A percentile compares a stretch with the other conserved stretches of the same genome.
These are phyloP conservation scores for Coniochaeta sp. DNA, from an alignment of 2,329 filamentous ascomycete genomes.

Conservation along the genomic window DNA sequence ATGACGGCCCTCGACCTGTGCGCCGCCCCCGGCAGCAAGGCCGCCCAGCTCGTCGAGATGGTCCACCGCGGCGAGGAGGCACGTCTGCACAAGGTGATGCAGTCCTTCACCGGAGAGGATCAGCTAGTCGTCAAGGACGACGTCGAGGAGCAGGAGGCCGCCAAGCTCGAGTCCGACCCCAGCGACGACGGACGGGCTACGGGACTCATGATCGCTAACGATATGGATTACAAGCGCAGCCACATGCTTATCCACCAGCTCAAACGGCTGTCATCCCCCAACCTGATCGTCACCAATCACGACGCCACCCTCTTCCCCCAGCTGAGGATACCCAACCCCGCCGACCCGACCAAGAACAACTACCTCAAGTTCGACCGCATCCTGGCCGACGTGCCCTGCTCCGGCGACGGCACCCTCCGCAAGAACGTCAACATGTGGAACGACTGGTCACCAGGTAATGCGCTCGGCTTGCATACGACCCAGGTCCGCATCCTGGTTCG, in stretches of 20 bases:
- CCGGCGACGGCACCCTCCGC: slow-evolving; percentile 85
- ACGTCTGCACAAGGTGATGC: slow-evolving; percentile 65
- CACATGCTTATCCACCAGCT: slow-evolving; percentile 98
- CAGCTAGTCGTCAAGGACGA: slow-evolving; percentile 44
- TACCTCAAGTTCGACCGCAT: slow-evolving; percentile 98
- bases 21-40: slow-evolving; percentile 94
- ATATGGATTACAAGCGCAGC: slow-evolving; percentile 91
- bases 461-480: slow-evolving; percentile 76
- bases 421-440: slow-evolving; percentile 95
- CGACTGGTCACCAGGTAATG: slow-evolving; percentile 86
- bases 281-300: slow-evolving; percentile 95
- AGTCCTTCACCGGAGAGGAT: slow-evolving; percentile 54
- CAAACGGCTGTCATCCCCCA: slow-evolving; percentile 93
- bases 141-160: slow-evolving; percentile 38
- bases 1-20: slow-evolving; percentile 95
- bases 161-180: slow-evolving; percentile 50
- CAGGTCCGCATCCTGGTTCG: slow-evolving; percentile 87
- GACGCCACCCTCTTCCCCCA: slow-evolving; percentile 94
- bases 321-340: slow-evolving; percentile 67
- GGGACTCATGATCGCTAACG: slow-evolving; percentile 89
- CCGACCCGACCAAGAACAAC: slow-evolving; percentile 43
- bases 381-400: slow-evolving; percentile 92
- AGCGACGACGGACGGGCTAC: slow-evolving; percentile 81
- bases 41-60: slow-evolving; percentile 90
- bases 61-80: slow-evolving; percentile 89